Evolutionary conservation across 148 eudicot species (phyloP).

Genomic region (Persicaria tinctoria): DNA sequence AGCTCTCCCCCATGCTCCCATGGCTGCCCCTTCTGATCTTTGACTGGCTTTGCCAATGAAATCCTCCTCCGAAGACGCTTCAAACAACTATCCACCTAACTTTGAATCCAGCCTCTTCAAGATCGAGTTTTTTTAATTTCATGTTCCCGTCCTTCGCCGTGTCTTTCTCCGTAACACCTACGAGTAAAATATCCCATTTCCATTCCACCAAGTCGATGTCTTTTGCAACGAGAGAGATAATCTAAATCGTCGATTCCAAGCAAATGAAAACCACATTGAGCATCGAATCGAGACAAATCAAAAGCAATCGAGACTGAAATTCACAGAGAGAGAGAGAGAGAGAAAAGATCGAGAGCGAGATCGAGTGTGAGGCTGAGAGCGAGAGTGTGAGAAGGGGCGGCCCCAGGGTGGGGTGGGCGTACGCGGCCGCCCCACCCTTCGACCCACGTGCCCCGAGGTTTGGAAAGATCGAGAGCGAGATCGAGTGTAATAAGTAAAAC

Average conservation of each 20-base stretch:
- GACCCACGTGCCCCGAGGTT: too few species aligned
- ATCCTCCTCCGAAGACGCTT: slow-evolving; percentile 81
- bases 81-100: slow-evolving; percentile 65
- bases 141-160: slow-evolving; percentile 55
- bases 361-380: too few species aligned
- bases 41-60: slow-evolving; percentile 81
- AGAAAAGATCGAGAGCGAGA: too few species aligned
- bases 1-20: too few species aligned
- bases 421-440: too few species aligned
- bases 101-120: slow-evolving; percentile 57
- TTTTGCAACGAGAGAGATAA: slow-evolving; percentile 61
- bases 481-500: too few species aligned
- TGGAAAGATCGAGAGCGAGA: too few species aligned
- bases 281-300: background rate
- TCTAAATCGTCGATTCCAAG: slow-evolving; percentile 23
- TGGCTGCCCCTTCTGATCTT: too few species aligned
- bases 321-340: background rate
- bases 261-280: background rate
- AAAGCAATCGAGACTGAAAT: background rate
- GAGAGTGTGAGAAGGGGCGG: too few species aligned
- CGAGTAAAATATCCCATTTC: slow-evolving; percentile 89
- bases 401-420: too few species aligned
- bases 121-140: slow-evolving; percentile 51
- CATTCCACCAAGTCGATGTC: slow-evolving; percentile 75
- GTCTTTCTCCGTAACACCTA: slow-evolving; percentile 90